Evolutionary conservation across 169 alveolate species (phyloP).

Genomic region (Plasmodium coatneyi): DNA sequence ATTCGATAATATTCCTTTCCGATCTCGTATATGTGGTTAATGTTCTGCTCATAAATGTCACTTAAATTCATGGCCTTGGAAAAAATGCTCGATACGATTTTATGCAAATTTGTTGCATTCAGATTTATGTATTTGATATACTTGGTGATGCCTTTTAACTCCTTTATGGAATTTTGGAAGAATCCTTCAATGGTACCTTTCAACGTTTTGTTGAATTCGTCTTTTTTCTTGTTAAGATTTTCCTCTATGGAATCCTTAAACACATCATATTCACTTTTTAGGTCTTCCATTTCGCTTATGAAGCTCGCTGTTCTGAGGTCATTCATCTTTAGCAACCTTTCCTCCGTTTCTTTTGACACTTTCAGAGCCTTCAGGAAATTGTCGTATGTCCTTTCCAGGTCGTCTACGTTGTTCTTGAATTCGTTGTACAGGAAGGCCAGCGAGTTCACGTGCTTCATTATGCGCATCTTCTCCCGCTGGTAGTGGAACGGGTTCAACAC

Average conservation of each 20-base stretch:
- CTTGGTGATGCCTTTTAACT: constrained; percentile 46
- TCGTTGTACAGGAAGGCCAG: constrained; percentile 3
- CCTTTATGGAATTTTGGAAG: constrained; percentile 16
- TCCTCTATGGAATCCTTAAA: constrained; percentile 39
- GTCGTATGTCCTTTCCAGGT: constrained; percentile 7
- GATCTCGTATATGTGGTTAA: constrained; percentile 17
- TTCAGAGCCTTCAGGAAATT: constrained; percentile 10
- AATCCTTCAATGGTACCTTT: constrained; percentile 23
- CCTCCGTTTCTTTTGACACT: constrained; percentile 20
- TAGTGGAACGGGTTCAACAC: constrained; percentile 58
- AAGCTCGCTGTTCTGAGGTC: constrained; percentile 9
- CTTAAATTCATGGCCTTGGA: constrained; percentile 45
- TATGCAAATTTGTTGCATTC: constrained; percentile 37
- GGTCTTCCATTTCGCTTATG: constrained; percentile 34
- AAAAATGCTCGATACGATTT: constrained; percentile 20
- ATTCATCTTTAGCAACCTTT: constrained; percentile 22
- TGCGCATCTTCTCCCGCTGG: constrained; percentile 8
- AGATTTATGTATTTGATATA: constrained; percentile 37
- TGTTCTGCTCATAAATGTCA: constrained; percentile 58
- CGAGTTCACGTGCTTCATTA: constrained; percentile 26
- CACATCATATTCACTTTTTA: constrained; percentile 17
- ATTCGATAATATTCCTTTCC: constrained; percentile 51
- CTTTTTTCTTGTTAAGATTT: constrained; percentile 21
- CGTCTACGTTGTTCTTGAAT: constrained; percentile 27
- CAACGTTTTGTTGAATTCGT: constrained; percentile 16